Evolutionary conservation across 2,329 filamentous ascomycete genomes (phyloP).

Genomic region (Bertia moriformis): DNA sequence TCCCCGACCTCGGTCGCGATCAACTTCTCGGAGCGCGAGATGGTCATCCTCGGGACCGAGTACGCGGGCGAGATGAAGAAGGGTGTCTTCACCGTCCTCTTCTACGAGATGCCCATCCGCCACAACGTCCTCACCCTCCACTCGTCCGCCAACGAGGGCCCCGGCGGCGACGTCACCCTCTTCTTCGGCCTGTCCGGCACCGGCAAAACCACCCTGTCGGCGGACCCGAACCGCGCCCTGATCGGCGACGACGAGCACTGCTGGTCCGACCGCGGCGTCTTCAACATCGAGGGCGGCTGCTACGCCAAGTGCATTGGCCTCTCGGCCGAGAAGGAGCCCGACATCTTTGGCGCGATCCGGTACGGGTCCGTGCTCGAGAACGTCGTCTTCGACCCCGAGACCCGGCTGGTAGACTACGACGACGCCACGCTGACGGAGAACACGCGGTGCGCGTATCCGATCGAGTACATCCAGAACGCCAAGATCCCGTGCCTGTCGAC

Average conservation of each 20-base stretch:
- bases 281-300: slow-evolving; percentile 99
- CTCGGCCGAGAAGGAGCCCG: slow-evolving; percentile 95
- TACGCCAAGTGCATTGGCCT: slow-evolving; percentile 98
- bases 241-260: slow-evolving; percentile 99
- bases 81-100: slow-evolving; percentile 95
- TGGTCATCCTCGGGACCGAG: slow-evolving; percentile 98
- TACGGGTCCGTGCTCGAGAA: slow-evolving; percentile 98
- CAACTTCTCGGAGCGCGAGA: slow-evolving; percentile 99
- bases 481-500: slow-evolving; percentile 89
- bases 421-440: slow-evolving; percentile 93
- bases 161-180: slow-evolving; percentile 86
- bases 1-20: slow-evolving; percentile 94
- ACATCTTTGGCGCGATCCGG: slow-evolving; percentile 89
- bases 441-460: slow-evolving; percentile 94
- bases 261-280: slow-evolving; percentile 92
- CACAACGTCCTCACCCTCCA: slow-evolving; percentile 97
- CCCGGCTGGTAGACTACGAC: slow-evolving; percentile 87
- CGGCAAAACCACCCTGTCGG: slow-evolving; percentile 95
- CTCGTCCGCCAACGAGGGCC: slow-evolving; percentile 95
- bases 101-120: slow-evolving; percentile 99
- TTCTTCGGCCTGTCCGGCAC: slow-evolving; percentile 99
- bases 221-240: slow-evolving; percentile 85
- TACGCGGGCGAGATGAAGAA: slow-evolving; percentile 98
- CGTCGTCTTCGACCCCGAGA: slow-evolving; percentile 87
- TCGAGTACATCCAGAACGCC: slow-evolving; percentile 97